These are phyloP conservation scores for Talaromyces marneffei DNA, from an alignment of 2,329 filamentous ascomycete species.

Conservation along the genomic window DNA sequence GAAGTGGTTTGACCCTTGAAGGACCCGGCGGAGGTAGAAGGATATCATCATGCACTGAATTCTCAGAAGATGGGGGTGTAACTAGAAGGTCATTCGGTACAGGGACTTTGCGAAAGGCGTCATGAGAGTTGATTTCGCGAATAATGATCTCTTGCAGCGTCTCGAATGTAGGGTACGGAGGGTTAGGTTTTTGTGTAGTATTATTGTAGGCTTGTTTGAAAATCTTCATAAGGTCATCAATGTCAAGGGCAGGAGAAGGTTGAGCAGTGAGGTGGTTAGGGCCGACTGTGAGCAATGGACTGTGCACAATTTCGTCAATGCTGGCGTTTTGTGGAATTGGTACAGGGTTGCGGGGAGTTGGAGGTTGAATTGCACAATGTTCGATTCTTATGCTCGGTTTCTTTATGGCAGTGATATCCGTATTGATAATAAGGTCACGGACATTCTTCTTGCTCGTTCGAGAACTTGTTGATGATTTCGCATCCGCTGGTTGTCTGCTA, in stretches of 20 bases:
- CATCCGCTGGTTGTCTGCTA: background rate
- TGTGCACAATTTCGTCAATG: conserved; percentile 40
- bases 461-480: conserved; percentile 11
- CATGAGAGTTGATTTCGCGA: conserved; percentile 41
- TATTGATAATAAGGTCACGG: conserved; percentile 38
- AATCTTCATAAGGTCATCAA: conserved; percentile 38
- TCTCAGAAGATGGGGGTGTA: conserved; percentile 26
- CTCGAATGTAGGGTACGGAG: conserved; percentile 34
- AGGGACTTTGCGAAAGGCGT: conserved; percentile 35
- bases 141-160: conserved; percentile 40
- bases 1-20: conserved; percentile 21
- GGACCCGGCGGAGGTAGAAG: conserved; percentile 13
- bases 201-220: conserved; percentile 33
- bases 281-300: conserved; percentile 28
- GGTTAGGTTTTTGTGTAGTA: conserved; percentile 24
- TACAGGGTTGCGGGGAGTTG: conserved; percentile 26
- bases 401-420: conserved; percentile 30
- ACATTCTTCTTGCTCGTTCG: conserved; percentile 31
- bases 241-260: conserved; percentile 27
- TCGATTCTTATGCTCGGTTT: conserved; percentile 28
- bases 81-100: conserved; percentile 30
- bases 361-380: conserved; percentile 33
- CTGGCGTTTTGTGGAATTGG: conserved; percentile 26
- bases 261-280: conserved; percentile 22
- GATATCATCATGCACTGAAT: conserved; percentile 19